These are phyloP conservation scores for Hortaea werneckii DNA, from an alignment of 2,329 filamentous ascomycete species.

Conservation along the genomic window DNA sequence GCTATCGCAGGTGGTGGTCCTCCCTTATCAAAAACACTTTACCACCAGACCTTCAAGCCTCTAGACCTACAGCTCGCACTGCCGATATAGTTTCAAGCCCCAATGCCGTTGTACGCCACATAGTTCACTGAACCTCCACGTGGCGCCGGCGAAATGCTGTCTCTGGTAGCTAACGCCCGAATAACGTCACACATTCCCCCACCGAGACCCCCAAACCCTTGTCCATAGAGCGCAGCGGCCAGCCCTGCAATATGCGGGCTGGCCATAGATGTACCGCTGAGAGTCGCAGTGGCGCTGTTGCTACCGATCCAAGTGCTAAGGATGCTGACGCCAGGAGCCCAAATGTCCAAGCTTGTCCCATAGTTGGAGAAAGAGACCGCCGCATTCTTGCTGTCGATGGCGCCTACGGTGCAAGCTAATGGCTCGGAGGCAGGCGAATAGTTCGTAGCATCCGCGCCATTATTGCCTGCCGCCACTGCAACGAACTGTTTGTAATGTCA, in stretches of 20 bases:
- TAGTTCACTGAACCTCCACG: no score
- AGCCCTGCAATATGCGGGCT: not conserved
- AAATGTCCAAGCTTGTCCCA: slow-evolving; percentile 29
- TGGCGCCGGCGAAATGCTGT: no score
- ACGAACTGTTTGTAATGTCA: not conserved
- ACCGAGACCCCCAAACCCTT: no score
- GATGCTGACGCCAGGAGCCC: slow-evolving; percentile 27
- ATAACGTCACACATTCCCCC: no score
- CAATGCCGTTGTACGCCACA: no score
- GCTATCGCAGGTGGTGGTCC: no score
- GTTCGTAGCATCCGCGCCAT: not conserved
- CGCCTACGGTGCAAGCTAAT: slow-evolving; percentile 27
- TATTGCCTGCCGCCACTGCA: not conserved
- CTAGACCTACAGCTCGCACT: no score
- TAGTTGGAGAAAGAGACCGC: slow-evolving; percentile 30
- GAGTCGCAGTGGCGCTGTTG: slow-evolving; percentile 10
- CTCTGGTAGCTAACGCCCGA: no score
- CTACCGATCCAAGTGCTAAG: slow-evolving; percentile 39
- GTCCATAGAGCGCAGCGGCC: not conserved
- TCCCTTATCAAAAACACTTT: no score
- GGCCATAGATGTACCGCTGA: not conserved
- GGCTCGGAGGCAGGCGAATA: slow-evolving; percentile 27
- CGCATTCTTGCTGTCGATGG: slow-evolving; percentile 18
- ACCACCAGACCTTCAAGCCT: no score
- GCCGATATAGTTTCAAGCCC: no score